Base-by-base conservation (phyloP, 495 filamentous ascomycete genomes). In the Tuber melanosporum region DNA sequence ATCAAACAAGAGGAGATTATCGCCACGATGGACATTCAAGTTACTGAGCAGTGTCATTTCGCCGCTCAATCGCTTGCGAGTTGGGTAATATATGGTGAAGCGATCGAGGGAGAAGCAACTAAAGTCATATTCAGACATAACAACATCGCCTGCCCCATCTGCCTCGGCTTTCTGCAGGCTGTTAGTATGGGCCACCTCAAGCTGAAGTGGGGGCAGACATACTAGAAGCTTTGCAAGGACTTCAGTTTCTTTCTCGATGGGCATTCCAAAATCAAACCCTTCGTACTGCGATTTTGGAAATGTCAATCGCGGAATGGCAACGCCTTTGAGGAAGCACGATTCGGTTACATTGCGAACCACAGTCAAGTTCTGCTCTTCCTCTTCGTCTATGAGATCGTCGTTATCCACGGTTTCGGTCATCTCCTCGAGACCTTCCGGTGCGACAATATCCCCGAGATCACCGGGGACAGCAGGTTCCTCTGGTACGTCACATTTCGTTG, bases 1-100 rank as follows among this genome's bases (percentile, higher is more conserved):
- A 80, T 92, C 89, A 72, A 93, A 89, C 73, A 85, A 87, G 43
- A 87, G 85, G 0, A 46, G 74, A 73, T 84, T 82, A 15, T 84
- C 73, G 19, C 78, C 79, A 0, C n/a, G 41, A 43, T 84, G 86
- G 14, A 84, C 83, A 1, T 83, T 79, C 22, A 91, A 79, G 42
- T 87, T 83, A n/a, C 90, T 87, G 1, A 91, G 81, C 0, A 88
- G 84, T 12, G 86, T 84, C 74, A 91, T 84, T 75, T 90, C 87
- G 72, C 83, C 83, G 7, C 84, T 75, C 12, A 75, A 83, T 71
- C 85, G 86, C 20, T 80, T 47, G 1, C 84, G 77, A 44, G 78
- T 80, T 1, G 84, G 82, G 36, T 86, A 75, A 73, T 91, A 91
- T 39, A 90, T 85, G 3, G 83, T 82, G 77, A 91, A 91, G 1